Percentiles rank a stretch among this genome's conserved stretches.
These are phyloP conservation scores for Ceratobasidium sp. DNA, from an alignment of 1,284 basidiomycete species.

Conservation along the genomic window DNA sequence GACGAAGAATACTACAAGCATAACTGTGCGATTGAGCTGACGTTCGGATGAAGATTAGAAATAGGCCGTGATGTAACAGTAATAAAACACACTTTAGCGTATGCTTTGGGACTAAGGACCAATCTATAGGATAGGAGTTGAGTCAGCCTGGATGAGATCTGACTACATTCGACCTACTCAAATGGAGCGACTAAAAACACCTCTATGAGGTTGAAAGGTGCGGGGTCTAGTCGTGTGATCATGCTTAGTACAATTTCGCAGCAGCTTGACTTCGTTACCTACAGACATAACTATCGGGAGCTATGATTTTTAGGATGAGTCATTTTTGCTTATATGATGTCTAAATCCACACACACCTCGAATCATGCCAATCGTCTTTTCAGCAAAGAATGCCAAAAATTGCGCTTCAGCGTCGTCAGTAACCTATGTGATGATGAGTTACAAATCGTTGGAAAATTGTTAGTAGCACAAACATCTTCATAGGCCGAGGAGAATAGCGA, in stretches of 20 bases:
- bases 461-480: slow-evolving; percentile 67
- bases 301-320: slow-evolving; percentile 72
- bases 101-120: slow-evolving; percentile 58
- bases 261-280: slow-evolving; percentile 4
- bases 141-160: not conserved
- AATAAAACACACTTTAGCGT: slow-evolving; percentile 58
- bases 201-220: slow-evolving; percentile 85
- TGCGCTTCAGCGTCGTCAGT: slow-evolving; percentile 74
- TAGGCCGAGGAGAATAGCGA: slow-evolving; percentile 93
- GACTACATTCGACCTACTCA: slow-evolving; percentile 64
- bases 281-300: slow-evolving; percentile 43
- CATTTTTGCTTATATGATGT: not conserved
- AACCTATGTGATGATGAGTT: slow-evolving; percentile 52
- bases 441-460: no score
- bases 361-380: slow-evolving; percentile 82
- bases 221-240: slow-evolving; percentile 41
- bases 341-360: slow-evolving; percentile 56
- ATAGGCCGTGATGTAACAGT: not conserved
- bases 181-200: slow-evolving; percentile 79
- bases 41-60: slow-evolving; percentile 46
- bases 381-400: slow-evolving; percentile 87
- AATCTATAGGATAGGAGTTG: slow-evolving; percentile 52
- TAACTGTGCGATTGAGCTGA: slow-evolving; percentile 77
- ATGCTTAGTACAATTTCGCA: not conserved
- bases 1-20: slow-evolving; percentile 80